Conservation (phyloP, 257 asterid genomes). For the Apocynum venetum region DNA sequence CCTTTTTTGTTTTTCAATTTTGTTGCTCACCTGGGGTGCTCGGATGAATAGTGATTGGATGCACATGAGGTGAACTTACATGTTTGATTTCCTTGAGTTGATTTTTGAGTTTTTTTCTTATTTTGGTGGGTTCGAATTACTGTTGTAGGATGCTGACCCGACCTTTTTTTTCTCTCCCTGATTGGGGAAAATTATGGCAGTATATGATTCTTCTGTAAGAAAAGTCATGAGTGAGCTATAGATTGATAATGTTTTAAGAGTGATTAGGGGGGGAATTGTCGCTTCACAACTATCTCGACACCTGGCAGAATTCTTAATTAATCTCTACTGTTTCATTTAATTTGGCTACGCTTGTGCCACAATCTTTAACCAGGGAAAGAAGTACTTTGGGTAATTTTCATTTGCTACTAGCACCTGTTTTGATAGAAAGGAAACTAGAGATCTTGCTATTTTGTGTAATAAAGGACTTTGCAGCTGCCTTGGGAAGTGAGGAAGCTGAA, state of each 20-base stretch:
- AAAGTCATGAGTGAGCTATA: conserved; percentile 5
- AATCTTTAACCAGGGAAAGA: neutral
- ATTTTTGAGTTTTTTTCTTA: neutral
- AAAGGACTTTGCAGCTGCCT: neutral
- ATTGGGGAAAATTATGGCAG: neutral
- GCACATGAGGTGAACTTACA: neutral
- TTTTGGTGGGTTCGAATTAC: conserved; percentile 1
- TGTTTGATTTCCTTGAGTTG: neutral
- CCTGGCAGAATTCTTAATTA: neutral
- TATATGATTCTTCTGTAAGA: conserved; percentile 4
- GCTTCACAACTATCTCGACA: neutral
- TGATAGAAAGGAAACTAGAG: conserved; percentile 1
- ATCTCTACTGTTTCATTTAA: neutral
- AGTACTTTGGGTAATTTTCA: neutral
- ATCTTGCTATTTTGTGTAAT: neutral
- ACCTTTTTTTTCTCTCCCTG: neutral
- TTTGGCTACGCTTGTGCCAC: neutral
- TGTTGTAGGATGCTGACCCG: neutral
- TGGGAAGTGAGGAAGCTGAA: neutral
- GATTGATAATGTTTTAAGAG: neutral
- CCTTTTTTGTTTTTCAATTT: neutral
- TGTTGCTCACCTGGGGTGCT: neutral
- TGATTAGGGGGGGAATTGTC: neutral
- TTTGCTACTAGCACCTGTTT: neutral
- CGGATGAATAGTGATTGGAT: neutral